Base-by-base conservation (phyloP, 1,284 basidiomycete genomes). In the Kalmanozyma brasiliensis region DNA sequence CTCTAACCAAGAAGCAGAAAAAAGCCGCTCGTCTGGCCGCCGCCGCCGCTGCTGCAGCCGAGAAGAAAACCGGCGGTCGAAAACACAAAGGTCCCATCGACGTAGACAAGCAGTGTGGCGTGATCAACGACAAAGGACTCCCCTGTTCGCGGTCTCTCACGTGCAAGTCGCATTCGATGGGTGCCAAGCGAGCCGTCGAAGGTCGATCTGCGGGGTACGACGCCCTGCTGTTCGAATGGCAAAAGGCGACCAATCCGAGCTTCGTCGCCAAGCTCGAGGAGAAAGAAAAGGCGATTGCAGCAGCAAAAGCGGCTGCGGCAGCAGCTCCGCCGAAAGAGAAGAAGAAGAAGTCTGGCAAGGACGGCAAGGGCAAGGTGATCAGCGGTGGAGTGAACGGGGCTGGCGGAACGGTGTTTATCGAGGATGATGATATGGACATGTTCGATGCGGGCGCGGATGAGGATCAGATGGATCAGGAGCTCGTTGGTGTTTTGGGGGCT, bases 141-240 rank as follows among this genome's bases (percentile, higher is more conserved):
- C 93, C 92, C 0, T 98, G 95, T 82, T 93, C 93, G n/a, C 91
- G 95, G 36, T 94, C 93, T 13, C 87, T 98, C 33, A 98, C 95
- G 0, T 98, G 95, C 86, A 98, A 98, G 84, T 94, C 95, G 4
- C 95, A 98, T 82, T 91, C 92, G 1, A 96, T 98, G 91, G 93
- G 93, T 29, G 92, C 93, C 23, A 98, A 98, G 83, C 90, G 96
- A 19, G 87, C 91, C 8, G 94, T 98, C 0, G 87, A 88, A 70
- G 93, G 93, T 26, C 91, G 96, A 9, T 91, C 91, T 0, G 88
- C 90, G 45, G 83, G 85, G 2, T 98, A 94, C 82, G 94, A 98
- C 78, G 89, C 90, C 52, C 87, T 98, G 10, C 58, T 80, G 32
- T 78, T 82, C 45, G 94, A 97, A 57, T 98, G 93, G 92, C 92